These are phyloP conservation scores for Cryptomeria japonica DNA, from an alignment of 75 land plant genomes.

Conservation along the genomic window DNA sequence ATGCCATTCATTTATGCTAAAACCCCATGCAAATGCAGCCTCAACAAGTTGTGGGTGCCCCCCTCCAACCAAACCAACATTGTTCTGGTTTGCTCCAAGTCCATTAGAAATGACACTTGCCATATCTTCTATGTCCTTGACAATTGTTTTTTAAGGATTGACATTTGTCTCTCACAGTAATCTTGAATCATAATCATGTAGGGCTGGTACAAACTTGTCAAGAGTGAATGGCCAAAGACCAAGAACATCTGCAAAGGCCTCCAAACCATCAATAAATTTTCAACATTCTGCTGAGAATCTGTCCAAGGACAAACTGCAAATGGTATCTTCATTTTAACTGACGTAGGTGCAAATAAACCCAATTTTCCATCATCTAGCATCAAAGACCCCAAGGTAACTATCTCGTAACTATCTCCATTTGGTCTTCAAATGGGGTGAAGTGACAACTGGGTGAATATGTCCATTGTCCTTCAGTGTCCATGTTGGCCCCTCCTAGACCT, in stretches of 20 bases:
- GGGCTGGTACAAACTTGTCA: constrained; percentile 94
- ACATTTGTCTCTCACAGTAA: constrained; percentile 88
- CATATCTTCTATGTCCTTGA: constrained; percentile 95
- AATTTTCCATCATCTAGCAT: no score
- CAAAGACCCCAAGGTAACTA: no score
- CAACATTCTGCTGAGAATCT: constrained; percentile 81
- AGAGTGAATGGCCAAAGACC: constrained; percentile 98
- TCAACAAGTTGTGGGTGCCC: constrained; percentile 94
- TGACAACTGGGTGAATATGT: no score
- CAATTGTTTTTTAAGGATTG: constrained; percentile 69
- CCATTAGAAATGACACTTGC: constrained; percentile 72
- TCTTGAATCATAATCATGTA: constrained; percentile 96
- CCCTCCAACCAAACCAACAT: constrained; percentile 72
- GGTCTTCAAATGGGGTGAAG: no score
- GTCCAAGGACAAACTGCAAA: constrained; percentile 80
- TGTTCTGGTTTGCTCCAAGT: constrained; percentile 63
- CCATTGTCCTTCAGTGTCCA: no score
- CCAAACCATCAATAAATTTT: constrained; percentile 97
- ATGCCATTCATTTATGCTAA: constrained; percentile 86
- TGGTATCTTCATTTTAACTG: constrained; percentile 70
- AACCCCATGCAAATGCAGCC: constrained; percentile 99
- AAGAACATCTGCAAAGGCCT: constrained; percentile 90
- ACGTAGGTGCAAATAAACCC: constrained; percentile 67
- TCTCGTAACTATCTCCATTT: no score
- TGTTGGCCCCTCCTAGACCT: no score